Base-by-base conservation (phyloP, 495 filamentous ascomycete genomes). In the Cenococcum geophilum region DNA sequence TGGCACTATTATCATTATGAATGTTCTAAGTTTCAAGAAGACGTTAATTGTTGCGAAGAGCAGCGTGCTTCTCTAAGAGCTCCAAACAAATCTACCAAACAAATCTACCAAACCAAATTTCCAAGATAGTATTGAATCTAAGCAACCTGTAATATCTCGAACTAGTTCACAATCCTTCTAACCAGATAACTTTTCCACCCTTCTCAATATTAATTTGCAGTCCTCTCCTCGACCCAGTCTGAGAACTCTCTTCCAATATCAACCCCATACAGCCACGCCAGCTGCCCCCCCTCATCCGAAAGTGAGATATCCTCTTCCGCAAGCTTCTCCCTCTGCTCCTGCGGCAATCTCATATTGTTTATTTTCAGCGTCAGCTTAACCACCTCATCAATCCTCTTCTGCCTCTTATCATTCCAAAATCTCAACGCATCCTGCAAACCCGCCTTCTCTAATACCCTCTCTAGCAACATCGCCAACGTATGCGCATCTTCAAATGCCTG, bases 311-410 rank as follows among this genome's bases (percentile, higher is more conserved):
- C 43, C 8, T 56, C 59, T 23, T 34, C 20, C 5, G 34, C n/a
- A 47, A 61, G 8, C 37, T 56, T 55, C 51, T 43, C 40, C 23
- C 50, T 22, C 16, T 61, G 51, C 18, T 43, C 80, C 50, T 62
- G 65, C 11, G 76, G 70, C 72, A 76, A 55, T 18, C 75, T 58
- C 5, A 68, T 66, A 18, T 67, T 73, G 52, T 72, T 72, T 60
- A 77, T 72, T 58, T 69, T 62, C 0, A 32, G 51, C 42, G 72
- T 75, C 5, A 77, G 56, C 34, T 67, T 65, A 35, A 74, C 34
- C 5, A 77, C 62, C 23, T 61, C 59, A 25, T 74, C 73, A 23
- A 72, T 54, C 6, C 73, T 51, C 20, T 66, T 71, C 57, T 76
- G 71, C 9, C 74, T 58, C n/a, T 64, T 70, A 0, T 27, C 21